These are phyloP conservation scores for Globisporangium recalcitrans DNA, from an alignment of 352 stramenopile genomes.

Conservation along the genomic window DNA sequence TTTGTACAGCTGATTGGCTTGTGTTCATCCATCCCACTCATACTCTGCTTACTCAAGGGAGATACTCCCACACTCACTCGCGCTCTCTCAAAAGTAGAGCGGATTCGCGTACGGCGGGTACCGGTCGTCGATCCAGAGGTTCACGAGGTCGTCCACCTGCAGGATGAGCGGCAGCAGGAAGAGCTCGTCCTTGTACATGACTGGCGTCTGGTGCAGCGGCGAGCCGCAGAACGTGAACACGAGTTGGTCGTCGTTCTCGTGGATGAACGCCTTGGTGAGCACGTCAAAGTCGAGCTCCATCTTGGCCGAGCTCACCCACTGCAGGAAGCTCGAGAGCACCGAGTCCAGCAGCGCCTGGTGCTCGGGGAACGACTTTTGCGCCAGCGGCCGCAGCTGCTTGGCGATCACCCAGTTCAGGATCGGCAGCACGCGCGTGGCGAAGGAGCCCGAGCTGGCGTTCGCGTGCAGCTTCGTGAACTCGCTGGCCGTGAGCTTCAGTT, in stretches of 20 bases:
- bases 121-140: slow-evolving; percentile 68
- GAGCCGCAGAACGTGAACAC: slow-evolving; percentile 53
- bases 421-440: slow-evolving; percentile 37
- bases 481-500: slow-evolving; percentile 35
- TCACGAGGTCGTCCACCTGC: slow-evolving; percentile 62
- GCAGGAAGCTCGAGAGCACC: slow-evolving; percentile 30
- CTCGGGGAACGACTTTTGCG: slow-evolving; percentile 46
- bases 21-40: background rate
- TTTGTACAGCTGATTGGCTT: background rate
- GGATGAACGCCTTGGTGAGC: slow-evolving; percentile 54
- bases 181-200: slow-evolving; percentile 55
- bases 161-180: slow-evolving; percentile 54
- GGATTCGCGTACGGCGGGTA: slow-evolving; percentile 68
- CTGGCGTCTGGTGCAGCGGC: slow-evolving; percentile 45
- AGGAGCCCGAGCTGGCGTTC: slow-evolving; percentile 43
- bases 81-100: slow-evolving; percentile 45
- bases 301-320: slow-evolving; percentile 37
- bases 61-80: background rate
- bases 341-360: slow-evolving; percentile 57
- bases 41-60: background rate
- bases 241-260: slow-evolving; percentile 34
- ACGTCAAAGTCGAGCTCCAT: slow-evolving; percentile 58
- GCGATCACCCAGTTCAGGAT: slow-evolving; percentile 41
- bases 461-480: slow-evolving; percentile 67
- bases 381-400: slow-evolving; percentile 29